These are phyloP conservation scores for Diaporthe australafricana DNA, from an alignment of 2,329 filamentous ascomycete genomes.

Conservation along the genomic window DNA sequence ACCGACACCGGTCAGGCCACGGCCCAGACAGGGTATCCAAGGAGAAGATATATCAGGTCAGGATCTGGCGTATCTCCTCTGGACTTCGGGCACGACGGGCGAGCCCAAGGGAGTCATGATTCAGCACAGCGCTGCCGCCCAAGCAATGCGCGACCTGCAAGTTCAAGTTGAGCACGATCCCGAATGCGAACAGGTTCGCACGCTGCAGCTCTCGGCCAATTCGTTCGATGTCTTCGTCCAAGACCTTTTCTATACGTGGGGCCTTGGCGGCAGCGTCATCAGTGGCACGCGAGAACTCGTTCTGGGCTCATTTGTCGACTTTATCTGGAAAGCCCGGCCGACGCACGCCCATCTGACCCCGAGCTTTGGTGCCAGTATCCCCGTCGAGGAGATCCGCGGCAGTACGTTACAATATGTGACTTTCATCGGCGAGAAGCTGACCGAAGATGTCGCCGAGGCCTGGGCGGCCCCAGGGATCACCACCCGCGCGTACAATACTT, in stretches of 20 bases:
- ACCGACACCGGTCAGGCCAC: conserved; percentile 1
- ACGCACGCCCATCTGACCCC: conserved; percentile 30
- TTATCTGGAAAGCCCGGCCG: conserved; percentile 22
- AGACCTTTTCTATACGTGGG: conserved; percentile 74
- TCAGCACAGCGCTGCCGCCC: conserved; percentile 48
- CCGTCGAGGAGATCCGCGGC: conserved; percentile 36
- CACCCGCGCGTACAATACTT: conserved; percentile 30
- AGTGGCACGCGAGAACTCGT: conserved; percentile 67
- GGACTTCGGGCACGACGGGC: conserved; percentile 49
- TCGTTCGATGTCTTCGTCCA: conserved; percentile 57
- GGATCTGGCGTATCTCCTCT: conserved; percentile 47
- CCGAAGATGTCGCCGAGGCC: conserved; percentile 46
- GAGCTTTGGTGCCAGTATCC: conserved; percentile 36
- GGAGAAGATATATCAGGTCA: conserved; percentile 6
- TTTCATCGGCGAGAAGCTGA: conserved; percentile 50
- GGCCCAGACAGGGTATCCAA: conserved; percentile 29
- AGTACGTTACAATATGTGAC: conserved; percentile 41
- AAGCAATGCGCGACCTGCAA: conserved; percentile 49
- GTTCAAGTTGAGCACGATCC: conserved; percentile 49
- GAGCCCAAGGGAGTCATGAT: conserved; percentile 49
- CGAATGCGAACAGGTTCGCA: conserved; percentile 29
- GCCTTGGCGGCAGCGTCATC: conserved; percentile 70
- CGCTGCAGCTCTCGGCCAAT: conserved; percentile 25
- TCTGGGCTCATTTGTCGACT: conserved; percentile 58
- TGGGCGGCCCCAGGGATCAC: conserved; percentile 50